phyloP scores from a whole-genome alignment of 2,329 filamentous ascomycete genomes.

The Coleophoma crateriformis region DNA sequence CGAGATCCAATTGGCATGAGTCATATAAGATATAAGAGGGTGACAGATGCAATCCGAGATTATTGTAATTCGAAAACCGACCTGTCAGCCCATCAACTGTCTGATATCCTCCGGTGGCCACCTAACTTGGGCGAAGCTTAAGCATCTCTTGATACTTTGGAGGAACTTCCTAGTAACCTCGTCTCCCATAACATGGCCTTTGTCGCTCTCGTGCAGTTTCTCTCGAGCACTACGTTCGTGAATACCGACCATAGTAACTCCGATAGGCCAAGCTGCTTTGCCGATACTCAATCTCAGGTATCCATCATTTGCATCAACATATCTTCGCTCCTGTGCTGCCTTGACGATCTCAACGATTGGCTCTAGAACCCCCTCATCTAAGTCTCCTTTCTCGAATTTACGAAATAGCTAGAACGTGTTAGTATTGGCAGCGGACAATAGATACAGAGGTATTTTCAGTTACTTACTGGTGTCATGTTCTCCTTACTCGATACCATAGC shows the following conservation, averaged over 20 bases:
- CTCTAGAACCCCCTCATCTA: conserved; percentile 73
- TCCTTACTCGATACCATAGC: conserved; percentile 84
- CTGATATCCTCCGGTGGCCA: conserved; percentile 92
- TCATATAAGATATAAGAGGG: no score
- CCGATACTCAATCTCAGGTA: conserved; percentile 91
- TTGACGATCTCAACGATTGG: conserved; percentile 89
- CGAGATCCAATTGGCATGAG: no score
- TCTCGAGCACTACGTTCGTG: conserved; percentile 94
- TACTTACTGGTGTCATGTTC: conserved; percentile 70
- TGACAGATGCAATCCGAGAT: no score
- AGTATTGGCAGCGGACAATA: conserved; percentile 1
- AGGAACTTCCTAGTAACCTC: conserved; percentile 93
- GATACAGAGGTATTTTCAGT: not conserved
- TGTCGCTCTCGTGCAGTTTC: conserved; percentile 83
- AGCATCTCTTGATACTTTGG: conserved; percentile 93
- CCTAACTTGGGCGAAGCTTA: conserved; percentile 93
- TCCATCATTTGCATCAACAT: conserved; percentile 94
- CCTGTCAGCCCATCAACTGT: conserved; percentile 75
- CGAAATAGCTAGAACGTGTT: conserved; percentile 61
- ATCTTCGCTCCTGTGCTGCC: conserved; percentile 82
- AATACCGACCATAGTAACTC: conserved; percentile 99
- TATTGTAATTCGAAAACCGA: no score
- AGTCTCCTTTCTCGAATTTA: conserved; percentile 75
- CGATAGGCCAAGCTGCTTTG: conserved; percentile 97
- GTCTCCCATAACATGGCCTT: conserved; percentile 95